A percentile compares a stretch with the other conserved stretches of the same genome.
phyloP scores from a whole-genome alignment of 1,284 basidiomycete genomes.

The Wallemia ichthyophaga region DNA sequence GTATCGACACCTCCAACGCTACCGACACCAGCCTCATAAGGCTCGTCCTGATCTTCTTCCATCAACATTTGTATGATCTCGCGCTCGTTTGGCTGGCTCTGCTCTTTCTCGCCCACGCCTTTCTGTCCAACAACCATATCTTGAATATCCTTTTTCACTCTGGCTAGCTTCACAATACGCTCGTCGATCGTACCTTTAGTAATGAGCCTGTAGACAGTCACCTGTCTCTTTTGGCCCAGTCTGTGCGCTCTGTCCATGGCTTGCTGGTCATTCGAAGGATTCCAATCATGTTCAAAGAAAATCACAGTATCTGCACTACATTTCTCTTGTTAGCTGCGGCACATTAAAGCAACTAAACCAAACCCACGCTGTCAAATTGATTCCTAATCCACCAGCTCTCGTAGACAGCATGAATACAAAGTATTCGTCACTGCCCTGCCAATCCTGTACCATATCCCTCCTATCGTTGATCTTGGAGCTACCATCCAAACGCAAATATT shows the following conservation, averaged over 20 bases:
- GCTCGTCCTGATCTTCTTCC: not conserved
- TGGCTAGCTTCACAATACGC: slow-evolving; percentile 75
- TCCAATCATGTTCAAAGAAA: slow-evolving; percentile 99
- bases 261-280: slow-evolving; percentile 94
- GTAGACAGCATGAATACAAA: slow-evolving; percentile 91
- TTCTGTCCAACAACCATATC: not conserved
- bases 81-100: not conserved
- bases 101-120: not conserved
- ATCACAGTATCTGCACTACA: slow-evolving; percentile 45
- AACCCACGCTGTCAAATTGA: slow-evolving; percentile 35
- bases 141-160: slow-evolving; percentile 70
- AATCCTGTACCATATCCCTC: slow-evolving; percentile 96
- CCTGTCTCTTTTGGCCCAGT: slow-evolving; percentile 91
- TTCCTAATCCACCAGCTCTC: slow-evolving; percentile 84
- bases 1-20: too few relatives aligned
- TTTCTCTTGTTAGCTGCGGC: too few relatives aligned
- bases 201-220: slow-evolving; percentile 91
- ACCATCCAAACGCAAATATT: slow-evolving; percentile 84
- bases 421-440: slow-evolving; percentile 91
- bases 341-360: not conserved
- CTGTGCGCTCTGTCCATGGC: slow-evolving; percentile 99
- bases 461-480: slow-evolving; percentile 84
- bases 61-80: not conserved
- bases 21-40: not conserved
- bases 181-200: slow-evolving; percentile 95